A percentile compares a stretch with the other conserved stretches of the same genome.
phyloP scores from a whole-genome alignment of 2,329 filamentous ascomycete genomes.

The Zymoseptoria tritici region DNA sequence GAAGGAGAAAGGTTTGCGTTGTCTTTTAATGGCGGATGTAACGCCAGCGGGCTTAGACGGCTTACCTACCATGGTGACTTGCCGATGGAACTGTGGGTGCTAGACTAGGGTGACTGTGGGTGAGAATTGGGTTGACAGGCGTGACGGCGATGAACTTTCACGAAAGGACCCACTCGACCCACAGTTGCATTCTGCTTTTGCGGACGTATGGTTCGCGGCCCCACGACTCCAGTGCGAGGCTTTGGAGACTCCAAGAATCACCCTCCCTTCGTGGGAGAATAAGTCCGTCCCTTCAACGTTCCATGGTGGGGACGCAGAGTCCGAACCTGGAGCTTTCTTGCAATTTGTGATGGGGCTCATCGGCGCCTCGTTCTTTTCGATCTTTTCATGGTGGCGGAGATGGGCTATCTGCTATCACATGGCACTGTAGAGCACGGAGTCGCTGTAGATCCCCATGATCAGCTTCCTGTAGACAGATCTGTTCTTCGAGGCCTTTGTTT shows the following conservation, averaged over 20 bases:
- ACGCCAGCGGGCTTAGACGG: neutral
- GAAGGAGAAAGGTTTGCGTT: neutral
- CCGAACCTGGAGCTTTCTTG: neutral
- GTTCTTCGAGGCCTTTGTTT: neutral
- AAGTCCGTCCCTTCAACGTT: neutral
- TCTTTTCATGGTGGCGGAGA: neutral
- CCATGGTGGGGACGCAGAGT: neutral
- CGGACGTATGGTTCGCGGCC: neutral
- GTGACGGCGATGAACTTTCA: neutral
- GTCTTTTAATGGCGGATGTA: neutral
- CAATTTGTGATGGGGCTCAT: neutral
- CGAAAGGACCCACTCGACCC: neutral
- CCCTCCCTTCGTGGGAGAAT: neutral
- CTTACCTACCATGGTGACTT: neutral
- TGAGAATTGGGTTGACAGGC: neutral
- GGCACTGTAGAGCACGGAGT: too few species aligned
- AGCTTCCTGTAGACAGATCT: too few species aligned
- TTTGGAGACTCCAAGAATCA: neutral
- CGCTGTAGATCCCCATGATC: too few species aligned
- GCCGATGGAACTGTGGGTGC: neutral
- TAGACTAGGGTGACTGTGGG: neutral
- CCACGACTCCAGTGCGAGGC: neutral
- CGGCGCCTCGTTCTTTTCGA: neutral
- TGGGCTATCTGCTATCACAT: neutral
- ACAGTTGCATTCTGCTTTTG: neutral